Conservation (phyloP, 2,329 filamentous ascomycete genomes). For the Colletotrichum tropicale region DNA sequence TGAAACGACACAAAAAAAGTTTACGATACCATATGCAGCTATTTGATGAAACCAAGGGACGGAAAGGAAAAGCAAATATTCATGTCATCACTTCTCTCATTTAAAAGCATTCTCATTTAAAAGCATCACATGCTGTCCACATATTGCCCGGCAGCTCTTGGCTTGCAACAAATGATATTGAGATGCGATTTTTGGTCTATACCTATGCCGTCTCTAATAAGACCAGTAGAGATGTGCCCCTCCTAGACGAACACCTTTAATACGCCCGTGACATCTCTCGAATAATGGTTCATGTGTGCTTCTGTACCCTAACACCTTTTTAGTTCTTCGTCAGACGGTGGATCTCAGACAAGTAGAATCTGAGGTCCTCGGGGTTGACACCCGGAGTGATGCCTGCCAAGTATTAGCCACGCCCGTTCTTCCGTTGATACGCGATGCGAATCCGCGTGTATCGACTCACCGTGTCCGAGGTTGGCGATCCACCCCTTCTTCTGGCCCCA, state of each 20-base stretch:
- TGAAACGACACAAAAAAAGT: slow-evolving; percentile 12
- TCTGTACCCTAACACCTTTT: not conserved
- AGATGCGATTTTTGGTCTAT: not conserved
- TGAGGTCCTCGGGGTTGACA: slow-evolving; percentile 91
- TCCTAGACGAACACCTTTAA: not conserved
- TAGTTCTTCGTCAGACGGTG: slow-evolving; percentile 67
- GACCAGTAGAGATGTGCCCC: not conserved
- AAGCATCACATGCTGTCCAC: not conserved
- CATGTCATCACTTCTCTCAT: not conserved
- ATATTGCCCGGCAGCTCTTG: not conserved
- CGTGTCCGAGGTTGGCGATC: slow-evolving; percentile 97
- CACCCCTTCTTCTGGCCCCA: slow-evolving; percentile 85
- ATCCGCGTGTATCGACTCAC: slow-evolving; percentile 52
- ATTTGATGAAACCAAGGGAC: not conserved
- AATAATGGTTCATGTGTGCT: not conserved
- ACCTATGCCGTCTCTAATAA: not conserved
- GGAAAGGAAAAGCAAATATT: not conserved
- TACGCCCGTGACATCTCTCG: not conserved
- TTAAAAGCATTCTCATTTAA: not conserved
- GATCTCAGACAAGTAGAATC: slow-evolving; percentile 92
- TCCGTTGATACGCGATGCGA: not conserved
- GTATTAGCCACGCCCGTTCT: not conserved
- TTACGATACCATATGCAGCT: slow-evolving; percentile 9
- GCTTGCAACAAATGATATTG: not conserved
- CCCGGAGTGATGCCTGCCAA: slow-evolving; percentile 84